Evolutionary conservation across 768 basidiomycete genomes (phyloP).

Genomic region (Leucosporidium yakuticum): DNA sequence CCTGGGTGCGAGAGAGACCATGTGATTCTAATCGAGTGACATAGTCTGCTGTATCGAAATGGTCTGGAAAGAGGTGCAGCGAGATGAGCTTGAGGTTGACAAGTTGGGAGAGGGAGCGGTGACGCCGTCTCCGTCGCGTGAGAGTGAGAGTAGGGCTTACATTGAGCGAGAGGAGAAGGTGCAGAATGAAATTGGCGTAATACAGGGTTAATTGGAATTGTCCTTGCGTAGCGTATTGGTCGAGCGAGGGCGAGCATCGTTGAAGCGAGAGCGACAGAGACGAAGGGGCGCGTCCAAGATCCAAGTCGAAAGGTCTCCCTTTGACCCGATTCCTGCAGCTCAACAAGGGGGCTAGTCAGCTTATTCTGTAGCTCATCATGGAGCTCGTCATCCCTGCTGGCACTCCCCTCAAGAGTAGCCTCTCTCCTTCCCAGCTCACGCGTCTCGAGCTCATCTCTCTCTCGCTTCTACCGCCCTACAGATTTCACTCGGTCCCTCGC

Average conservation of each 20-base stretch:
- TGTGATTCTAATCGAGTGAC: slow-evolving; percentile 83
- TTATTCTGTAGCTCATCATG: slow-evolving; percentile 3
- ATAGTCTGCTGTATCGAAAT: slow-evolving; percentile 94
- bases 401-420: slow-evolving; percentile 14
- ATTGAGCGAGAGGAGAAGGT: slow-evolving; percentile 5
- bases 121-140: background rate
- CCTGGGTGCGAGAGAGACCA: slow-evolving; percentile 51
- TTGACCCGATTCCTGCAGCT: too few species aligned
- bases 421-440: background rate
- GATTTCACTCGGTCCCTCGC: slow-evolving; percentile 15
- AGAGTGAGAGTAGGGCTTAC: slow-evolving; percentile 6
- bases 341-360: too few species aligned
- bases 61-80: slow-evolving; percentile 39
- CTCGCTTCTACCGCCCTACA: background rate
- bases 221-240: too few species aligned
- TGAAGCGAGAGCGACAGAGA: too few species aligned
- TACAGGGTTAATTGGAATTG: background rate
- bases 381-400: slow-evolving; percentile 19
- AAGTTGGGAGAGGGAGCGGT: background rate
- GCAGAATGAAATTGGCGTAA: slow-evolving; percentile 6
- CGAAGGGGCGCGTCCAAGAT: too few species aligned
- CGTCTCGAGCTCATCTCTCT: background rate
- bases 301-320: too few species aligned
- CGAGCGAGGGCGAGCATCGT: too few species aligned
- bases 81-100: background rate